Evolutionary conservation across 108 stramenopile species (phyloP), one percentile per base, ranked within the genome.

Genomic region (Seminavis robusta): DNA sequence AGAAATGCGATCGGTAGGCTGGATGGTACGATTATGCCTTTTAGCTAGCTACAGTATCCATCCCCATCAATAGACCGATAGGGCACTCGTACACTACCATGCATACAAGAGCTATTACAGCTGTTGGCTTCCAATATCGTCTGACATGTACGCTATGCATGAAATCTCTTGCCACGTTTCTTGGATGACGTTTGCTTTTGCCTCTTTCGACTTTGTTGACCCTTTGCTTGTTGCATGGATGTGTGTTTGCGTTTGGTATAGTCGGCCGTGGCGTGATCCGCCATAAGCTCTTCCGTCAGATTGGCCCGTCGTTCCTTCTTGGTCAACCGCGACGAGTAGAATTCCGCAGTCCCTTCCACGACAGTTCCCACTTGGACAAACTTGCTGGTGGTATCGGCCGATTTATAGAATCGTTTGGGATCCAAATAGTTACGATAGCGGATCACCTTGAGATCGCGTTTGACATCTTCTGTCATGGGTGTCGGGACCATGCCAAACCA

Each of bases 341-440:
- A 91, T 56, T 97, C 96, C 4, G 78, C 23, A 3, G 77, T 53
- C 20, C 94, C 92, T 72, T 95, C 94, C 52, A 95, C 83, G 7
- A 96, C 94, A 9, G 97, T 97, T 8, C 96, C 96, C 5, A 85
- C 62, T 29, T 87, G 71, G 0, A 74, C 52, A 29, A 61, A 30
- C 24, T 61, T 76, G 31, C 65, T 52, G 7, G 41, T 38, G 56
- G 69, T 70, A 63, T 96, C 95, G 8, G 89, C 47, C 4, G 80
- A 76, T 67, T 97, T 97, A 93, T 97, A 97, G 58, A 97, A 97
- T 29, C 86, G 85, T 65, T 96, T 97, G 10, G 97, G 95, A 62
- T 97, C 95, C 58, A 97, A 59, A 52, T 95, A 97, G 52, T 82
- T 89, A 15, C 97, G 79, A 75, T 94, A 94, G 4, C 81, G 78